Base-by-base conservation (phyloP, 2,329 filamentous ascomycete species). In the Trichoderma asperellum region DNA sequence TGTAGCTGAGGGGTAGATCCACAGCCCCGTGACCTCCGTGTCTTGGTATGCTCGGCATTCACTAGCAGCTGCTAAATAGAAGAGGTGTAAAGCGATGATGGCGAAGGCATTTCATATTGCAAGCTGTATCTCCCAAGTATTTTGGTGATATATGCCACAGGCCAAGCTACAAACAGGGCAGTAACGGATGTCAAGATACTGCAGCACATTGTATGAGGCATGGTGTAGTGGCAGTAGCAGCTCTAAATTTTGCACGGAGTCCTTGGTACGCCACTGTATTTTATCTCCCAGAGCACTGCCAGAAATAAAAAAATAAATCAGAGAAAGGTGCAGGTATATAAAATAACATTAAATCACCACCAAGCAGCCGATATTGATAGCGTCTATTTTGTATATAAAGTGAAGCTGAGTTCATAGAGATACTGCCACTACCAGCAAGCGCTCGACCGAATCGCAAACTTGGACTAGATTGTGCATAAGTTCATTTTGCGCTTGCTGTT, bases 1-100 rank as follows among this genome's bases (percentile, higher is more conserved):
- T 24, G 8, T 24, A 8, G 18, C 29, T 57, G 55, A 57, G 55
- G 55, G 55, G 55, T 57, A 57, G 55, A 57, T 57, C 55, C 55
- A 35, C 55, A 57, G 27, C 53, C 55, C 14, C 55, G 55, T 57
- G 55, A 57, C 55, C 18, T 4, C 10, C 24, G 24, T 24, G 47
- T 2, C 12, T 24, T 49, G 47, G 27, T 35, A 29, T 29, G 32
- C 11, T 21, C 14, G 29, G 55, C 29, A 21, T 16, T 34, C 40
- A 43, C 40, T 32, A 29, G 29, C n/a, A 10, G n/a, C 55, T 57
- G 8, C 12, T 57, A 14, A 34, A 29, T 4, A n/a, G 2, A 35
- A 27, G 12, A 29, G 18, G 6, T 10, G 16, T 18, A 32, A 34
- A 57, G 18, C 18, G 18, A 49, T 21, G 10, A 8, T 35, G 2